A percentile compares a stretch with the other conserved stretches of the same genome.
Conservation (phyloP, 352 stramenopile species). For the Albugo candida region DNA sequence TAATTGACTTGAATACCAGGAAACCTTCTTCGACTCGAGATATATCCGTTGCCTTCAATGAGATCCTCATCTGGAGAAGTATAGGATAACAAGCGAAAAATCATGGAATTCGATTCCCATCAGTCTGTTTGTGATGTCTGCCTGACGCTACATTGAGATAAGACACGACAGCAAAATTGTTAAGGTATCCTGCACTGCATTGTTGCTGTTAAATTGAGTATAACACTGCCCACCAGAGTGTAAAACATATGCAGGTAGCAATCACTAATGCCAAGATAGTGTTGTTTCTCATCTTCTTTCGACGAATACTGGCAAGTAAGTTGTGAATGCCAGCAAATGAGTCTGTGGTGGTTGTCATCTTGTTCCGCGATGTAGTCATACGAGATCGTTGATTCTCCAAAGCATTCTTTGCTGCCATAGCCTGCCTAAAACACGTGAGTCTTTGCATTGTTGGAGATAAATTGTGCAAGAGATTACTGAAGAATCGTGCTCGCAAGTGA, state of each 20-base stretch:
- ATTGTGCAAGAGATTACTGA: conserved; percentile 18
- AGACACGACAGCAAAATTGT: too few relatives aligned
- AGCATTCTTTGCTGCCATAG: conserved; percentile 66
- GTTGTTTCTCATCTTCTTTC: conserved; percentile 95
- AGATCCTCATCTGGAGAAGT: too few relatives aligned
- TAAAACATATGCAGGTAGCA: conserved; percentile 91
- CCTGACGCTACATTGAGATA: too few relatives aligned
- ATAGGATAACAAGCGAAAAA: too few relatives aligned
- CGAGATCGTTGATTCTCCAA: conserved; percentile 79
- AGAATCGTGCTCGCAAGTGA: conserved; percentile 71
- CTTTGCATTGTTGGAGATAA: background rate
- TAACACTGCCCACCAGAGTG: conserved; percentile 86
- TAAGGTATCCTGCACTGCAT: too few relatives aligned
- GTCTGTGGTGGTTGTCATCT: conserved; percentile 66
- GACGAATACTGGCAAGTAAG: conserved; percentile 90
- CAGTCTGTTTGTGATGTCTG: too few relatives aligned
- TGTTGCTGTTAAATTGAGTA: conserved; percentile 26
- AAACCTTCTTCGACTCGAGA: conserved; percentile 74
- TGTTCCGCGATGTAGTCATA: conserved; percentile 69
- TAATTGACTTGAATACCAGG: conserved; percentile 2
- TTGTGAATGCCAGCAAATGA: conserved; percentile 90
- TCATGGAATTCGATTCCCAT: too few relatives aligned
- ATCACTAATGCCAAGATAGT: conserved; percentile 92
- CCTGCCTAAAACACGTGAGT: conserved; percentile 26
- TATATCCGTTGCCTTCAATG: conserved; percentile 39